Evolutionary conservation across 345 rosid genomes (phyloP).

Genomic region (Lepidium didymum): DNA sequence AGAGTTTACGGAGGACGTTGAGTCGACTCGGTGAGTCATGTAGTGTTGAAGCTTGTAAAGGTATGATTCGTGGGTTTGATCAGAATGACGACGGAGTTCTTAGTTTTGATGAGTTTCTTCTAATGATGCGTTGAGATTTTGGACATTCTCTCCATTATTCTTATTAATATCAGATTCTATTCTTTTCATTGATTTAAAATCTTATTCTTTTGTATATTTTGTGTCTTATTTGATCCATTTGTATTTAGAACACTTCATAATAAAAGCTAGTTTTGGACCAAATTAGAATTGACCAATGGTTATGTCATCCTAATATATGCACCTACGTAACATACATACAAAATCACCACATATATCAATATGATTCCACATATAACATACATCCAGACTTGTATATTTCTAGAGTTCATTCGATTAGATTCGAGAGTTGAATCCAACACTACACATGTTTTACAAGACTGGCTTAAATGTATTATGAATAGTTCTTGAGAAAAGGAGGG

Average conservation of each 20-base stretch:
- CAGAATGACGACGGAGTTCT: slow-evolving; percentile 65
- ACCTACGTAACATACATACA: no score
- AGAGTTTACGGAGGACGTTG: slow-evolving; percentile 49
- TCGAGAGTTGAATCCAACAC: no score
- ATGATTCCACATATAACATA: no score
- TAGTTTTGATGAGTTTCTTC: slow-evolving; percentile 54
- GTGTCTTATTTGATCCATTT: not conserved
- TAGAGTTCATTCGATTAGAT: no score
- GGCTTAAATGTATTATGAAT: no score
- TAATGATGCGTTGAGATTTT: slow-evolving; percentile 50
- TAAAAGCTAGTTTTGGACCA: not conserved
- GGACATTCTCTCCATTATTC: not conserved
- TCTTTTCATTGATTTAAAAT: not conserved
- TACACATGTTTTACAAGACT: no score
- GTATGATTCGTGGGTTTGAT: slow-evolving; percentile 57
- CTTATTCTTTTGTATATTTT: not conserved
- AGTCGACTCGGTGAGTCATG: slow-evolving; percentile 44
- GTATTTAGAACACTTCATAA: not conserved
- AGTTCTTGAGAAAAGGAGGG: no score
- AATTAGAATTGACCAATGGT: no score
- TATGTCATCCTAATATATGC: no score
- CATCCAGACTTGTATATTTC: no score
- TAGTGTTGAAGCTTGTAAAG: slow-evolving; percentile 44
- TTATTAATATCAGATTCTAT: not conserved
- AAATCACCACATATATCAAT: no score